phyloP scores from a whole-genome alignment of 192 early-diverging fungal species.

The Rhizoclosmatium globosum region DNA sequence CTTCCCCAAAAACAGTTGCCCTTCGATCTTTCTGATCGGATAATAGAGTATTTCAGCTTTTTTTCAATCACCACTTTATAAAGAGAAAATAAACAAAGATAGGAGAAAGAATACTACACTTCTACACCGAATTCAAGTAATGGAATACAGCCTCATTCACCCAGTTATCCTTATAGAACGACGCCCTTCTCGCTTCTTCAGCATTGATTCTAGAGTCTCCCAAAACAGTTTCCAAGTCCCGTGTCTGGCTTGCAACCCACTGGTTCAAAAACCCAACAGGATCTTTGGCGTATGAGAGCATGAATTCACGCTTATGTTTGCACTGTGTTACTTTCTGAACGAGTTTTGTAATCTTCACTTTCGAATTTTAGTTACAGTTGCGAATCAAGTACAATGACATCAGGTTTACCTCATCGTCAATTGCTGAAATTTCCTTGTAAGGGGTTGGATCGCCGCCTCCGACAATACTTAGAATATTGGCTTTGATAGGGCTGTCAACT shows the following conservation, averaged over 20 bases:
- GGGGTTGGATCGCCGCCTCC: constrained; percentile 33
- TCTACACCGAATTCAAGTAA: constrained; percentile 63
- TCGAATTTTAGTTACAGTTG: neutral
- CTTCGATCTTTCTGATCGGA: too few species aligned
- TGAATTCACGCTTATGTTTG: constrained; percentile 92
- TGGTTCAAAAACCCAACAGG: constrained; percentile 90
- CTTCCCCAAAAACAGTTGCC: too few species aligned
- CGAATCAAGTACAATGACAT: constrained; percentile 2
- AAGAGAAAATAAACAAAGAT: too few species aligned
- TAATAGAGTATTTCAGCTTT: too few species aligned
- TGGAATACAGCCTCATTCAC: constrained; percentile 92
- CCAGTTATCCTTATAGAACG: constrained; percentile 80
- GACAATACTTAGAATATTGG: constrained; percentile 57
- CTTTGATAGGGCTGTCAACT: constrained; percentile 72
- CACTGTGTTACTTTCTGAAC: constrained; percentile 87
- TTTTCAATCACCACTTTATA: too few species aligned
- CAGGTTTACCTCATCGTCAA: constrained; percentile 55
- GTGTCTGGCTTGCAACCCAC: constrained; percentile 92
- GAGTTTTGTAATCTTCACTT: constrained; percentile 69
- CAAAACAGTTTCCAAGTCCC: constrained; percentile 86
- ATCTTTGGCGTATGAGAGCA: constrained; percentile 84
- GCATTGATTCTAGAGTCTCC: constrained; percentile 78
- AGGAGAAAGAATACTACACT: neutral
- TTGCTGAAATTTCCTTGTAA: constrained; percentile 45
- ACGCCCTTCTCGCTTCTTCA: constrained; percentile 75